Base-by-base conservation (phyloP, 129 eudicot genomes). In the Centrapalus pauciflorus region DNA sequence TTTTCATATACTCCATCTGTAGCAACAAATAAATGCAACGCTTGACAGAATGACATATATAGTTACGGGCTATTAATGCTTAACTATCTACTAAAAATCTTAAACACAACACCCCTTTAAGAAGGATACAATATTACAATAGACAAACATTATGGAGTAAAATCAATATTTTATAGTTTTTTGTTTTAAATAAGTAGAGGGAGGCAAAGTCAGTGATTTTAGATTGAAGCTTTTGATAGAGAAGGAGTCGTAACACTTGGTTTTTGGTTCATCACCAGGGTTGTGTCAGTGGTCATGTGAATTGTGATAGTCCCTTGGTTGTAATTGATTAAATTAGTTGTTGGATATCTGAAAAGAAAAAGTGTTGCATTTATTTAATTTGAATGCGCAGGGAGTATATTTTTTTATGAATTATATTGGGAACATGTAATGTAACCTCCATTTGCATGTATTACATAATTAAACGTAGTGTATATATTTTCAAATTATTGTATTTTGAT, bases 1-100 rank as follows among this genome's bases (percentile, higher is more conserved):
- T n/a, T 43, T 70, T 6, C 29, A 40, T n/a, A 30, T 57, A 21
- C 45, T 33, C 52, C 37, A 33, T 59, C 37, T 25, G 60, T 71
- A 29, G 21, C 20, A 2, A 32, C 10, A 9, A 38, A 34, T 48
- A 49, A 41, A 60, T 70, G 67, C 64, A 69, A 55, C n/a, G 23
- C 26, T 56, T 69, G 54, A 35, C n/a, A n/a, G n/a, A n/a, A n/a
- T 21, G 56, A 43, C 21, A 68, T n/a, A 32, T 14, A 33, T 25
- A 5, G 19, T 49, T 45, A 16, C 32, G 52, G 41, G 20, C 25
- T 54, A n/a, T n/a, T n/a, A n/a, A n/a, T n/a, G n/a, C n/a, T n/a
- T n/a, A n/a, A n/a, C n/a, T n/a, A n/a, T n/a, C n/a, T n/a, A n/a
- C n/a, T n/a, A n/a, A n/a, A n/a, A n/a, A n/a, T n/a, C n/a, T n/a